phyloP scores from a whole-genome alignment of 208 protist species.

The Wallacemonas sp. region DNA sequence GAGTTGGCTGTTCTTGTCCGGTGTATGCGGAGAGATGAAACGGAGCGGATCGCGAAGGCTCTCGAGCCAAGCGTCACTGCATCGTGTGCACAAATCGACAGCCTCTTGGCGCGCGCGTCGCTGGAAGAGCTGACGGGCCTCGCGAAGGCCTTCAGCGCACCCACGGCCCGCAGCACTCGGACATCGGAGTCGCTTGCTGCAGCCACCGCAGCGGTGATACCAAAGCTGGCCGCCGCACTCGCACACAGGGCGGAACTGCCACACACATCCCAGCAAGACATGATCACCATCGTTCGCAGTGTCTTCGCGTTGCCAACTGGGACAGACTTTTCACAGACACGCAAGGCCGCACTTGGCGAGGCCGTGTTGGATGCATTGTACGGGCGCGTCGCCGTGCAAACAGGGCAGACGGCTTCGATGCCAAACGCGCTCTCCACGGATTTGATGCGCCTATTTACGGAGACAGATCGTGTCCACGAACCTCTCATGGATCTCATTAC shows the following conservation, averaged over 20 bases:
- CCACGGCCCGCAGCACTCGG: conserved; percentile 26
- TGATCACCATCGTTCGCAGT: conserved; percentile 10
- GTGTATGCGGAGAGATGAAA: conserved; percentile 30
- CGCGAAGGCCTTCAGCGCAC: conserved; percentile 21
- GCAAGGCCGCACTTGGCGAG: neutral
- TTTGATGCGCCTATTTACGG: conserved; percentile 20
- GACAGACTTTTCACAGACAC: neutral
- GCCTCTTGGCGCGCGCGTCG: conserved; percentile 17
- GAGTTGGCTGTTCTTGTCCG: conserved; percentile 43
- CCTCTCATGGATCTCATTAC: conserved; percentile 50
- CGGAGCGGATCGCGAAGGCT: conserved; percentile 23
- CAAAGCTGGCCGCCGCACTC: conserved; percentile 10
- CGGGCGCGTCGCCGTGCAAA: too few species aligned
- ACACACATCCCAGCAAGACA: conserved; percentile 19
- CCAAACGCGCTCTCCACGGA: neutral
- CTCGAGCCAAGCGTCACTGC: too few species aligned
- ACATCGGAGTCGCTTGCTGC: neutral
- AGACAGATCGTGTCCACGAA: conserved; percentile 31
- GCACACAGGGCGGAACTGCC: conserved; percentile 18
- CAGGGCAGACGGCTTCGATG: neutral
- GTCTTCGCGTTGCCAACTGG: neutral
- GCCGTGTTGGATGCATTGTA: neutral
- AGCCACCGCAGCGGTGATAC: neutral
- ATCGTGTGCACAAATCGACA: neutral
- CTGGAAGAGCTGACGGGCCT: conserved; percentile 27